phyloP scores from a whole-genome alignment of 2,329 filamentous ascomycete species.

The Phyllosticta citriasiana region DNA sequence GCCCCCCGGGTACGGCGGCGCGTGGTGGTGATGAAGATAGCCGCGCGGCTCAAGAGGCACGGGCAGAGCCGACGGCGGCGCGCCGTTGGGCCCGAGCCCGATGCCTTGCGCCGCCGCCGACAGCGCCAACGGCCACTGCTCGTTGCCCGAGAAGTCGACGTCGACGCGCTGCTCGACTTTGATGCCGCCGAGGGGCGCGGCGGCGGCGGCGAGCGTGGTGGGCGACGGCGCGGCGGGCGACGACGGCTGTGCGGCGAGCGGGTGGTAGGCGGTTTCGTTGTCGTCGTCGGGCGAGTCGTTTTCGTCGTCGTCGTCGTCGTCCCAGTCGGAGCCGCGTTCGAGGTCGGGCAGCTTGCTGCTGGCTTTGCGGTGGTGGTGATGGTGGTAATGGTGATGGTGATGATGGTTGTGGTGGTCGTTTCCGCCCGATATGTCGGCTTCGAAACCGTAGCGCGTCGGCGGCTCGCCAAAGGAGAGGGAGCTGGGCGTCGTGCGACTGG shows the following conservation, averaged over 20 bases:
- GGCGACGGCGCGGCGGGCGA: not conserved
- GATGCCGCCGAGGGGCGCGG: not conserved
- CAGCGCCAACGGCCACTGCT: not conserved
- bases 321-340: not conserved
- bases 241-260: not conserved
- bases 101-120: not conserved
- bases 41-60: not conserved
- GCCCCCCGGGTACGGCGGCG: not conserved
- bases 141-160: not conserved
- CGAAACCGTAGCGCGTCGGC: not conserved
- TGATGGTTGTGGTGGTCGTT: not conserved
- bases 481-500: not conserved
- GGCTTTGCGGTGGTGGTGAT: not conserved
- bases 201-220: not conserved
- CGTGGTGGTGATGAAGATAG: not conserved
- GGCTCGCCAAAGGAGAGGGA: not conserved
- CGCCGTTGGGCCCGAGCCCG: not conserved
- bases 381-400: not conserved
- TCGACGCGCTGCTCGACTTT: conserved; percentile 1
- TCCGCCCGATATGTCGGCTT: not conserved
- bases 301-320: not conserved
- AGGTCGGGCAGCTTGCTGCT: not conserved
- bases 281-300: not conserved
- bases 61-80: not conserved
- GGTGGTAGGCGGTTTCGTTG: not conserved